These are phyloP conservation scores for Tausonia pullulans DNA, from an alignment of 1,284 basidiomycete species.

Conservation along the genomic window DNA sequence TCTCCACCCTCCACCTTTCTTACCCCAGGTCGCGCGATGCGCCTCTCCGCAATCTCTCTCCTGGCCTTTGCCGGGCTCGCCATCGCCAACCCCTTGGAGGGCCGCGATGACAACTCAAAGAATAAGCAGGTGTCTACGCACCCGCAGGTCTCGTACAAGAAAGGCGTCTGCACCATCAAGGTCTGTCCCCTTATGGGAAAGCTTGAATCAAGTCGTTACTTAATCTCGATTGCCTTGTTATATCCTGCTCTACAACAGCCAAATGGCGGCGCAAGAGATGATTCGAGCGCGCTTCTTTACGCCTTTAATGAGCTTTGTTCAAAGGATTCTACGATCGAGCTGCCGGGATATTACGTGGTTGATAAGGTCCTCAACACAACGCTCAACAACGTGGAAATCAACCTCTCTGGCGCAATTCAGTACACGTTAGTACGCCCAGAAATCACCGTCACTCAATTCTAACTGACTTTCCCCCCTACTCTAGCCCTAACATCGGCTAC, in stretches of 20 bases:
- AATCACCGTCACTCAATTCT: conserved; percentile 16
- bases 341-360: conserved; percentile 31
- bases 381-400: conserved; percentile 36
- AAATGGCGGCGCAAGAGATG: conserved; percentile 22
- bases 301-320: conserved; percentile 22
- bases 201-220: too few species aligned
- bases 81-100: too few species aligned
- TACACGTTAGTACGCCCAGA: conserved; percentile 13
- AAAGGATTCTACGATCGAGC: conserved; percentile 21
- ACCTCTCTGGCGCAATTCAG: conserved; percentile 32
- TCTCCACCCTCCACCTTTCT: too few species aligned
- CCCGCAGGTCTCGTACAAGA: too few species aligned
- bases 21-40: too few species aligned
- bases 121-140: too few species aligned
- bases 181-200: too few species aligned
- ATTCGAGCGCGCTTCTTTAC: conserved; percentile 23
- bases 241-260: conserved; percentile 13
- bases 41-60: too few species aligned
- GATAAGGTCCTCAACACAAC: conserved; percentile 37
- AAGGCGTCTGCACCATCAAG: too few species aligned
- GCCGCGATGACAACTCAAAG: too few species aligned
- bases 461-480: conserved; percentile 26
- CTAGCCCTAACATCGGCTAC: conserved; percentile 38
- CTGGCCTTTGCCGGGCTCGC: too few species aligned
- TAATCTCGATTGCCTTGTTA: too few species aligned